These are phyloP conservation scores for Lipomyces japonicus DNA, from an alignment of 805 yeast genomes.

Conservation along the genomic window DNA sequence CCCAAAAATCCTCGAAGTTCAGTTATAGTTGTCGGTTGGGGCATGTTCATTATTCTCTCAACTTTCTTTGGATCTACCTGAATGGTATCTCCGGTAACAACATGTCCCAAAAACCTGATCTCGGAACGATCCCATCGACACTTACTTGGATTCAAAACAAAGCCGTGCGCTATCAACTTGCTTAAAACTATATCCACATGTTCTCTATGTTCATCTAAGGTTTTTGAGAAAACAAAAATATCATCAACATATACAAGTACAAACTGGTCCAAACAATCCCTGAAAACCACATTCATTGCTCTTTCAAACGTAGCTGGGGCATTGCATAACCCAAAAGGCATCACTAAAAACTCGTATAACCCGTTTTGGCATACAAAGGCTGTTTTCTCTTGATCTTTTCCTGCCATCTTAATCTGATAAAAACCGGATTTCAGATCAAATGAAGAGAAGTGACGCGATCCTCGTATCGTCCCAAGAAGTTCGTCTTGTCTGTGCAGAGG, in stretches of 20 bases:
- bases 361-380: constrained; percentile 26
- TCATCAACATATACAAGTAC: constrained; percentile 30
- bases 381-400: constrained; percentile 18
- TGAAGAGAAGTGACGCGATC: background rate
- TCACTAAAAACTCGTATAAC: constrained; percentile 30
- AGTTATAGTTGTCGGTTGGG: constrained; percentile 3
- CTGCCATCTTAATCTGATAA: constrained; percentile 1
- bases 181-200: too few species aligned
- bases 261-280: constrained; percentile 1
- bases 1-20: constrained; percentile 8
- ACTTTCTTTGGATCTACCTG: constrained; percentile 1
- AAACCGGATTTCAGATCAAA: background rate
- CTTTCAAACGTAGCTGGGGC: constrained; percentile 33
- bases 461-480: background rate
- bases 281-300: constrained; percentile 11
- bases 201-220: constrained; percentile 15
- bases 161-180: too few species aligned
- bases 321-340: constrained; percentile 34
- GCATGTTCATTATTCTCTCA: constrained; percentile 10
- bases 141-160: constrained; percentile 10
- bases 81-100: constrained; percentile 6
- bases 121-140: constrained; percentile 17
- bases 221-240: constrained; percentile 19
- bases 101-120: constrained; percentile 14
- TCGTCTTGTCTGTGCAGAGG: background rate